These are phyloP conservation scores for Penicillium nordicum DNA, from an alignment of 2,329 filamentous ascomycete genomes.

Conservation along the genomic window DNA sequence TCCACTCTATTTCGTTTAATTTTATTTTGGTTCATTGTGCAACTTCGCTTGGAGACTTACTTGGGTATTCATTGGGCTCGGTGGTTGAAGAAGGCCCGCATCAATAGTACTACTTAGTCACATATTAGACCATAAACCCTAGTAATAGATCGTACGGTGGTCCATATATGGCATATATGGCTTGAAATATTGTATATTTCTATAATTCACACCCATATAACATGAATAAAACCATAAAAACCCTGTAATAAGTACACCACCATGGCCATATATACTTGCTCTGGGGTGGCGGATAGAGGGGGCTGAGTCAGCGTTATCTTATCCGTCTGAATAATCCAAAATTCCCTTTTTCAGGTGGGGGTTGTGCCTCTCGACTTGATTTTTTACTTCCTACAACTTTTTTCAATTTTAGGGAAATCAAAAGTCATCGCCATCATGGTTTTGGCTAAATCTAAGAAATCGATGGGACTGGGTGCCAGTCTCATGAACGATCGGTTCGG, in stretches of 20 bases:
- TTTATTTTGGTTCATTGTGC: slow-evolving; percentile 2
- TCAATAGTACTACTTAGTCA: not conserved
- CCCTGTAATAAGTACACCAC: not conserved
- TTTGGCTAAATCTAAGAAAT: slow-evolving; percentile 89
- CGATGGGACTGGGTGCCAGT: slow-evolving; percentile 90
- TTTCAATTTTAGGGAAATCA: not conserved
- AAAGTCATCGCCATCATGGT: slow-evolving; percentile 53
- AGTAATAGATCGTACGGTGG: not conserved
- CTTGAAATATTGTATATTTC: not conserved
- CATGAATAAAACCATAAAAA: not conserved
- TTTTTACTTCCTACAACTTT: slow-evolving; percentile 17
- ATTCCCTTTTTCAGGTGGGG: slow-evolving; percentile 28
- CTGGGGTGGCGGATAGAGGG: not conserved
- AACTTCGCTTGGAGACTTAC: slow-evolving; percentile 9
- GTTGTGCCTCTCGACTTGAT: slow-evolving; percentile 14
- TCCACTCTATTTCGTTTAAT: not conserved
- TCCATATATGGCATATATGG: too few relatives aligned
- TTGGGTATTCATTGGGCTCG: slow-evolving; percentile 12
- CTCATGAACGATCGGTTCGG: slow-evolving; percentile 99
- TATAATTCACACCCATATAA: not conserved
- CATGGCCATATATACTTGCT: not conserved
- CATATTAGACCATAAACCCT: not conserved
- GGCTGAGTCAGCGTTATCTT: slow-evolving; percentile 31
- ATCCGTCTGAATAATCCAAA: slow-evolving; percentile 30
- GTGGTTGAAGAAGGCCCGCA: not conserved